Evolutionary conservation across 2,329 filamentous ascomycete species (phyloP), one percentile per base, ranked within the genome.

Genomic region (Sporothrix luriei): DNA sequence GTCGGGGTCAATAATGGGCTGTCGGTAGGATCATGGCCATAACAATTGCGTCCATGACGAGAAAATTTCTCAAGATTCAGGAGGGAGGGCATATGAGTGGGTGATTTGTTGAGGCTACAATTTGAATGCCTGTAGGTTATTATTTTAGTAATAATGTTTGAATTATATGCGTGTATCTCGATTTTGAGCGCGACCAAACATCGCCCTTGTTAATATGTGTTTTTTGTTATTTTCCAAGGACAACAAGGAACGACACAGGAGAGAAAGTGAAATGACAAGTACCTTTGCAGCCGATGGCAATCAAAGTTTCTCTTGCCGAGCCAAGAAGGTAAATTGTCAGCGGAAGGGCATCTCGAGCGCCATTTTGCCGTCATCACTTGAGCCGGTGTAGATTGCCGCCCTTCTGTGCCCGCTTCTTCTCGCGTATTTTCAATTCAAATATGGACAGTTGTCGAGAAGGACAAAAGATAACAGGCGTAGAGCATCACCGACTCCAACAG

Each of bases 281-380:
- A 48, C 43, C 2, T 21, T 6, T 52, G 40, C 54, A 38, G 26
- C 33, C 26, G 55, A 59, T 33, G 33, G 33, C 33, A 33, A 33
- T 33, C 7, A 33, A 40, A 21, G 16, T 26, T 54, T 54, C 6
- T 26, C 29, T 10, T 57, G 52, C 52, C 52, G 52, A 38, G 52
- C 52, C 52, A 33, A 26, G 52, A n/a, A 2, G 26, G 19, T 24
- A 26, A 13, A 24, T 24, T 13, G 33, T 16, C 52, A 33, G 52
- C 26, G 26, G 52, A 57, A 57, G 19, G 29, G 29, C 2, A n/a
- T 14, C 4, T 29, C 19, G 19, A 10, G 33, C 21, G 10, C n/a
- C 48, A 6, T 59, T 57, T 59, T 59, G 33, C 55, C 55, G 55
- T 40, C 55, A 40, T 10, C 26, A 59, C 29, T 59, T 59, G 55